phyloP scores from a whole-genome alignment of 176 grass and related monocot genomes.

The Poa pratensis region DNA sequence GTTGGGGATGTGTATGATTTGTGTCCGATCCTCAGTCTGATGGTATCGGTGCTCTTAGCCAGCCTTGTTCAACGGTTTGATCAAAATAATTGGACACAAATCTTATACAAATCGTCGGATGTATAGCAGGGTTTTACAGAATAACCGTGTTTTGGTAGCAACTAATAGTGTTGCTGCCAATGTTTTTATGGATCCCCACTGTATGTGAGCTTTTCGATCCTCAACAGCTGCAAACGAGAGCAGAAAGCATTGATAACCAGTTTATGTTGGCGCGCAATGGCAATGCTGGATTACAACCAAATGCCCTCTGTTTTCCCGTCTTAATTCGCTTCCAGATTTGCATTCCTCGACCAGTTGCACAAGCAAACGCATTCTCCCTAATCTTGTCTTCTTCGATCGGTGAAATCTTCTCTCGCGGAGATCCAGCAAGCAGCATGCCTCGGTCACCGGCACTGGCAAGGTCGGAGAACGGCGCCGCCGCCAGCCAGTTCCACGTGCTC shows the following conservation, averaged over 20 bases:
- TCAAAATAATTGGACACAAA: no score
- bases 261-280: not conserved
- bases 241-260: not conserved
- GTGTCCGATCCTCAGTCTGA: no score
- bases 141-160: no score
- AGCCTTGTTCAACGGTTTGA: no score
- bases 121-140: no score
- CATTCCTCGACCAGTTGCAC: not conserved
- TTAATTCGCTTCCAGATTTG: conserved; percentile 33
- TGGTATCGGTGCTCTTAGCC: no score
- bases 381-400: not conserved
- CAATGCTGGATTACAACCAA: not conserved
- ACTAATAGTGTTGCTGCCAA: no score
- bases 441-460: not conserved
- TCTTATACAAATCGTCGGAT: no score
- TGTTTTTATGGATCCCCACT: no score
- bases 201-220: not conserved
- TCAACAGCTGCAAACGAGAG: not conserved
- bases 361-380: not conserved
- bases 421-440: conserved; percentile 14
- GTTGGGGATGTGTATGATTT: no score
- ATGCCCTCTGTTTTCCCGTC: not conserved
- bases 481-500: conserved; percentile 45
- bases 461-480: not conserved
- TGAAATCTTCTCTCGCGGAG: not conserved